These are phyloP conservation scores for Marchantia paleacea DNA, from an alignment of 225 moss, liverwort and hornwort species.

Conservation along the genomic window DNA sequence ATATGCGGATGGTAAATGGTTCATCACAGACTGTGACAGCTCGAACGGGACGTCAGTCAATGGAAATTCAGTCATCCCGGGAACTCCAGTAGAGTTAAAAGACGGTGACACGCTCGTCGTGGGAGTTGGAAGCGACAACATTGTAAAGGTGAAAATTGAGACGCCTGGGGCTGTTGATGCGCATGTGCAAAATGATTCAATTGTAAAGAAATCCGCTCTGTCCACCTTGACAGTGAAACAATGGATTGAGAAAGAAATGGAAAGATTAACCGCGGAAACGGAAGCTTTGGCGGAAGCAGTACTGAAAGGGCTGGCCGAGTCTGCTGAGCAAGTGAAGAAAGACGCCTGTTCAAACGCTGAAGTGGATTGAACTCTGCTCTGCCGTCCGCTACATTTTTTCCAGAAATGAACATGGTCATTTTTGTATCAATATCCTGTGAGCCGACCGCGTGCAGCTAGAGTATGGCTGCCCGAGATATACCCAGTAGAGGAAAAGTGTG, in stretches of 20 bases:
- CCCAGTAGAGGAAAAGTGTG: no score
- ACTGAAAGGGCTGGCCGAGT: constrained; percentile 47
- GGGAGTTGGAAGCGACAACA: constrained; percentile 62
- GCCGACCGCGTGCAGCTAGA: no score
- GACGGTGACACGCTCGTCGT: constrained; percentile 60
- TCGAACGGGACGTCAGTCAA: constrained; percentile 78
- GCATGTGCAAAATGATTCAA: constrained; percentile 20
- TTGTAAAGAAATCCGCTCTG: constrained; percentile 18
- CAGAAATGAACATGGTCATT: no score
- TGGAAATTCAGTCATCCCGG: constrained; percentile 41
- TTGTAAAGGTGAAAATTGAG: constrained; percentile 48
- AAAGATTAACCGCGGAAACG: constrained; percentile 28
- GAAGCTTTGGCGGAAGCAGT: constrained; percentile 32
- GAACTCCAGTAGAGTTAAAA: constrained; percentile 43
- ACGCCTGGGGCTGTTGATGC: constrained; percentile 38
- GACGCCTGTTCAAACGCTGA: neutral
- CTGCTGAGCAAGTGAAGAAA: constrained; percentile 47
- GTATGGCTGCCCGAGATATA: no score
- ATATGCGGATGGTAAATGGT: constrained; percentile 60
- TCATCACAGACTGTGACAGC: constrained; percentile 64
- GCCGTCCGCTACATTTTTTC: no score
- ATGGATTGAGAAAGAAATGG: constrained; percentile 51
- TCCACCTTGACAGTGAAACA: constrained; percentile 46
- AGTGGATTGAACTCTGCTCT: no score
- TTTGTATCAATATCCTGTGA: no score